These are phyloP conservation scores for Gossypium rotundifolium DNA, from an alignment of 345 rosid genomes.

Conservation along the genomic window DNA sequence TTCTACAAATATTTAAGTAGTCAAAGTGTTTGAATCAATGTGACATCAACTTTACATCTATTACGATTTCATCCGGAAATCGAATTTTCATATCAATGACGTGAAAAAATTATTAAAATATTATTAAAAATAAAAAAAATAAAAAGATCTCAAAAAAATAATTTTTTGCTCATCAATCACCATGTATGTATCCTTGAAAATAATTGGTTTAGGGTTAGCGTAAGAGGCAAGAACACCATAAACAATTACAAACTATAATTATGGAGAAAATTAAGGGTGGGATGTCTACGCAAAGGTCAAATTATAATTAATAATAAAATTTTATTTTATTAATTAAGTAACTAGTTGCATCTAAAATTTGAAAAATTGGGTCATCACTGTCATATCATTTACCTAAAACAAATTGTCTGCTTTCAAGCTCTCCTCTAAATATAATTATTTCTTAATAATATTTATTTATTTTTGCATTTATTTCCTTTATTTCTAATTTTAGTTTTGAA, in stretches of 20 bases:
- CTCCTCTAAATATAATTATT: not conserved
- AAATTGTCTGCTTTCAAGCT: not conserved
- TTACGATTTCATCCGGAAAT: too few species aligned
- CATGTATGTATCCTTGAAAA: too few species aligned
- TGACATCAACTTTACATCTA: too few species aligned
- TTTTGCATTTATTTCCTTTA: too few species aligned
- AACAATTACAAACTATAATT: not conserved
- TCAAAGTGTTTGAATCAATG: too few species aligned
- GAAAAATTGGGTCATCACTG: constrained; percentile 21
- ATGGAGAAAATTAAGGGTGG: not conserved
- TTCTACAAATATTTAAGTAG: too few species aligned
- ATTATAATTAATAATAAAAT: not conserved
- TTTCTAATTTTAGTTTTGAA: too few species aligned
- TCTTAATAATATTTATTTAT: not conserved
- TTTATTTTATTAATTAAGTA: not conserved
- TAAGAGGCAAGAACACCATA: not conserved
- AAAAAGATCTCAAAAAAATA: too few species aligned
- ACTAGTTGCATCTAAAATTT: not conserved
- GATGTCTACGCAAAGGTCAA: not conserved
- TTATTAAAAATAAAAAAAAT: too few species aligned
- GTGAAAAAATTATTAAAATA: too few species aligned
- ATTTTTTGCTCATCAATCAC: too few species aligned
- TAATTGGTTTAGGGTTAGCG: not conserved
- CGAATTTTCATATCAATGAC: too few species aligned
- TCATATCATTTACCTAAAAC: constrained; percentile 24